phyloP scores from a whole-genome alignment of 2,329 filamentous ascomycete genomes.

The Aspergillus aculeatus region DNA sequence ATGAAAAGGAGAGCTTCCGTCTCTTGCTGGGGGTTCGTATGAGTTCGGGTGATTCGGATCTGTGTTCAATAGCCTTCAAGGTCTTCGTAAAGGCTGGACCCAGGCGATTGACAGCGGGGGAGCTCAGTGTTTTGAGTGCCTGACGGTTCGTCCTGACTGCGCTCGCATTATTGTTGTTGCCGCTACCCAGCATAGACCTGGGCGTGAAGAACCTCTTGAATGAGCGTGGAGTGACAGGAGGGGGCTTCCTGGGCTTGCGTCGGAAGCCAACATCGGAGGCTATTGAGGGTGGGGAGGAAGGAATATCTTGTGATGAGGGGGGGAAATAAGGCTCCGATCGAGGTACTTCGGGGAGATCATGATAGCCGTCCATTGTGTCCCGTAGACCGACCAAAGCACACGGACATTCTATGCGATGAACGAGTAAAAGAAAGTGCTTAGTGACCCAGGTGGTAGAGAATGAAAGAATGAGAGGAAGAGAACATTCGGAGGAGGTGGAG shows the following conservation, averaged over 20 bases:
- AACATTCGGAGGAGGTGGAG: slow-evolving; percentile 15
- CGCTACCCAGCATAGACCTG: slow-evolving; percentile 40
- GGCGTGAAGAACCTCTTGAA: slow-evolving; percentile 54
- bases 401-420: slow-evolving; percentile 22
- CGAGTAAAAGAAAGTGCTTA: slow-evolving; percentile 1
- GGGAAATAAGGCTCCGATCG: slow-evolving; percentile 37
- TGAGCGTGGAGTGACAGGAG: slow-evolving; percentile 52
- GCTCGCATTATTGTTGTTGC: slow-evolving; percentile 33
- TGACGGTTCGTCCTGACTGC: slow-evolving; percentile 44
- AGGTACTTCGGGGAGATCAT: slow-evolving; percentile 35
- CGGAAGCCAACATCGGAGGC: slow-evolving; percentile 37
- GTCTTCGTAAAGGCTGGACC: slow-evolving; percentile 43
- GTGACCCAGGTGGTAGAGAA: slow-evolving; percentile 12
- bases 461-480: slow-evolving; percentile 11
- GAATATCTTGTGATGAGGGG: slow-evolving; percentile 35
- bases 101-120: slow-evolving; percentile 43
- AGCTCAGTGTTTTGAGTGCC: slow-evolving; percentile 45
- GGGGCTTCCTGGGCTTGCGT: slow-evolving; percentile 44
- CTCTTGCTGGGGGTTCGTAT: slow-evolving; percentile 44
- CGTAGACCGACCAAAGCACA: slow-evolving; percentile 18
- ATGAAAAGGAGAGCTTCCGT: slow-evolving; percentile 47
- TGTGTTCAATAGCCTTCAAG: slow-evolving; percentile 31
- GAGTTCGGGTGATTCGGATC: slow-evolving; percentile 31
- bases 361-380: slow-evolving; percentile 32
- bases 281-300: slow-evolving; percentile 45